Base-by-base conservation (phyloP, 23 red algal species). In the Gracilariopsis chorda region DNA sequence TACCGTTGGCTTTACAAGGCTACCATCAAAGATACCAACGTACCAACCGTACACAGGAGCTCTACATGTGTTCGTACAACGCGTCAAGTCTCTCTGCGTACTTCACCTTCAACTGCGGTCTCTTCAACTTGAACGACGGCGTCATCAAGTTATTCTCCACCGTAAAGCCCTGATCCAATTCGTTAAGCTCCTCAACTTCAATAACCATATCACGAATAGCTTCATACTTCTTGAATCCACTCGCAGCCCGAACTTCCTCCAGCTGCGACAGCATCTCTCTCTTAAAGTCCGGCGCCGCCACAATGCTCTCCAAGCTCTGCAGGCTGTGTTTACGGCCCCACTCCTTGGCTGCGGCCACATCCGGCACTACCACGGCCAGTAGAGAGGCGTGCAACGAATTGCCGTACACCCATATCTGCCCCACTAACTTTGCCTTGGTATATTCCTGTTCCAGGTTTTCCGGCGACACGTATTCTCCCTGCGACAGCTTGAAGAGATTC, bases 401-500 rank as follows among this genome's bases (percentile, higher is more conserved):
- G 35, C 96, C 96, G 59, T 98, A 95, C 29, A 98, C 90, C 80
- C 75, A 98, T 20, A 98, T 93, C 39, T 98, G 96, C 19, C 90
- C 88, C 21, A 98, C 89, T 20, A 94, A 65, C 83, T 95, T 98
- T 41, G 83, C 55, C 64, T 95, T 93, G 19, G 77, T 28, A 49
- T 95, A 95, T 65, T 95, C 89, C 45, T 82, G 61, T 51, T 98
- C 96, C 69, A 98, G 80, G 16, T 82, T 52, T 51, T 98, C 96
- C 11, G 92, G 92, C 12, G 90, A 88, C 25, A 98, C 93, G 74
- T 98, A 98, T 60, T 98, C 96, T 33, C 96, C 96, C 67, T 98
- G 96, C 34, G 92, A 45, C 30, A 98, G 77, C 56, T 98, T 98
- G 92, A 98, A 98, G 16, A 98, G 71, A 73, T 98, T 98, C 92